Evolutionary conservation across 176 grass and related monocot genomes (phyloP).

Genomic region (Juncus inflexus): DNA sequence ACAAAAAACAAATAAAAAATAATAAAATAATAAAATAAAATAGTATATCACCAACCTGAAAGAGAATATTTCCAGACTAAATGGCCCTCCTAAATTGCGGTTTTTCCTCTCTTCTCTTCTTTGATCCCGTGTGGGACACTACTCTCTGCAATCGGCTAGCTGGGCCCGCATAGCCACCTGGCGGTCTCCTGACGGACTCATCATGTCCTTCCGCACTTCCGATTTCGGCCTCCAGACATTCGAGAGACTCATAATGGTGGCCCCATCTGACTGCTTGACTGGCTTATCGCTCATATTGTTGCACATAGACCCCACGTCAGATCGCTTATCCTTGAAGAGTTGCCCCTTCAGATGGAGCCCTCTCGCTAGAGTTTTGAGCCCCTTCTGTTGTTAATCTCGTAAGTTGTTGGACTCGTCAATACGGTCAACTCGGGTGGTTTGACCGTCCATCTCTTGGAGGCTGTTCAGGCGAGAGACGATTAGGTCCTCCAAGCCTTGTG

Average conservation of each 20-base stretch:
- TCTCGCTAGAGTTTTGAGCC: slow-evolving; percentile 27
- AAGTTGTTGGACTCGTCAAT: too few relatives aligned
- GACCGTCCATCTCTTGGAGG: slow-evolving; percentile 39
- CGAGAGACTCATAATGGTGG: too few relatives aligned
- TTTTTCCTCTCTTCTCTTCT: slow-evolving; percentile 28
- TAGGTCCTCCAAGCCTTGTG: slow-evolving; percentile 87
- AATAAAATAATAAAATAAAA: too few relatives aligned
- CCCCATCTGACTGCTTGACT: too few relatives aligned
- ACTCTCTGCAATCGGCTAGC: slow-evolving; percentile 62
- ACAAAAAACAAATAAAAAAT: too few relatives aligned
- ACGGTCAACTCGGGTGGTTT: slow-evolving; percentile 41
- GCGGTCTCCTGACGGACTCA: slow-evolving; percentile 71
- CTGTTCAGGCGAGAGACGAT: slow-evolving; percentile 73
- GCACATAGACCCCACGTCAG: too few relatives aligned
- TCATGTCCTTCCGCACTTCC: slow-evolving; percentile 98
- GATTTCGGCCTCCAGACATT: slow-evolving; percentile 97
- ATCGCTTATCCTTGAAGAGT: slow-evolving; percentile 55
- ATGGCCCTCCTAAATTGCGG: too few relatives aligned
- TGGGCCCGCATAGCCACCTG: slow-evolving; percentile 45
- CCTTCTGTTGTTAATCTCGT: slow-evolving; percentile 45
- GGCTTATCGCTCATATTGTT: too few relatives aligned
- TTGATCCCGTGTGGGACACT: slow-evolving; percentile 43
- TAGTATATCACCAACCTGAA: too few relatives aligned
- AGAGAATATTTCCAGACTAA: too few relatives aligned
- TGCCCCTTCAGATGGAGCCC: slow-evolving; percentile 41